Percentiles rank a stretch among this genome's conserved stretches.
These are phyloP conservation scores for Eucalyptus cladocalyx DNA, from an alignment of 345 rosid genomes.

Conservation along the genomic window DNA sequence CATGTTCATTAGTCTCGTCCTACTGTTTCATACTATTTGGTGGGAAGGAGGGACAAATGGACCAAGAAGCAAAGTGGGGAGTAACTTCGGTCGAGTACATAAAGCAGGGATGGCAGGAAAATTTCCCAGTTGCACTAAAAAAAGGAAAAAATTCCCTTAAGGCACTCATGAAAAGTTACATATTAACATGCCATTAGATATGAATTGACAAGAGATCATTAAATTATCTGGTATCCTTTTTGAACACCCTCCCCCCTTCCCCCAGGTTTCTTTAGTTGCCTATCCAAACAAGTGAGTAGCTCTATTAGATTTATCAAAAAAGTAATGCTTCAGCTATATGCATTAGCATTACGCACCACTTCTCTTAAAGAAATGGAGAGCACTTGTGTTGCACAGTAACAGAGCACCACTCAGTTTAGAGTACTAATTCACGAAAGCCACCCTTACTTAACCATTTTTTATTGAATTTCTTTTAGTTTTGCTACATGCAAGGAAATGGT, in stretches of 20 bases:
- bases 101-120: background rate
- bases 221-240: background rate
- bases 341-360: background rate
- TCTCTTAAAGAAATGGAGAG: background rate
- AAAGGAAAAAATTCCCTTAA: background rate
- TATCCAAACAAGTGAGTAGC: background rate
- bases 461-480: background rate
- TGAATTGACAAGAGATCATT: background rate
- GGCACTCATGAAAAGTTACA: background rate
- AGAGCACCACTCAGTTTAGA: background rate
- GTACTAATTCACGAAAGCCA: background rate
- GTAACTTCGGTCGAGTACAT: background rate
- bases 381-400: background rate
- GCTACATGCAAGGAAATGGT: background rate
- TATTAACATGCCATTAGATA: background rate
- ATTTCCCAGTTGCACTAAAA: background rate
- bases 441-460: background rate
- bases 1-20: constrained; percentile 5
- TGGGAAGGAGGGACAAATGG: background rate
- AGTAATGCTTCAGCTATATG: background rate
- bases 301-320: background rate
- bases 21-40: background rate
- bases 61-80: background rate
- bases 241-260: background rate
- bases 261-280: background rate